These are phyloP conservation scores for Tetracladium setigerum DNA, from an alignment of 495 filamentous ascomycete species.

Conservation along the genomic window DNA sequence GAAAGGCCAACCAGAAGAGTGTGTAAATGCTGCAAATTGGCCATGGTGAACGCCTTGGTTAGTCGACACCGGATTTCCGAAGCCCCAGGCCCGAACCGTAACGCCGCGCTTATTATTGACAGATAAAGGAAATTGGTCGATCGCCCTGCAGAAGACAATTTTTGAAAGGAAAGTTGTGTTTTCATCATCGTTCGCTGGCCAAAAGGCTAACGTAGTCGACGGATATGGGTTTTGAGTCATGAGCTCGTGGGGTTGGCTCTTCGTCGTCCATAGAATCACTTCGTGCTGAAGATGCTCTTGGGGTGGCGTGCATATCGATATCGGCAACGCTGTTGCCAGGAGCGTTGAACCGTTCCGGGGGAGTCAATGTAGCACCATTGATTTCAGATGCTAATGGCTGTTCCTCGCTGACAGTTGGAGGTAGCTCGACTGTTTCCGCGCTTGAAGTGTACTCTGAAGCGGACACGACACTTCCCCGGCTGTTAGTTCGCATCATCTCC, in stretches of 20 bases:
- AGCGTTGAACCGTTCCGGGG: conserved; percentile 31
- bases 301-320: conserved; percentile 28
- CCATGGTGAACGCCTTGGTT: no score
- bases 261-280: conserved; percentile 13
- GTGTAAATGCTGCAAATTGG: no score
- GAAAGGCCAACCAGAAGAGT: no score
- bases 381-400: conserved; percentile 17
- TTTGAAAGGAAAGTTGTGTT: no score
- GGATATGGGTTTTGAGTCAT: no score
- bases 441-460: conserved; percentile 8
- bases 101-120: no score
- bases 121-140: no score
- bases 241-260: conserved; percentile 24
- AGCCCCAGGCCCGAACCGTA: no score
- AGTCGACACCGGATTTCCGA: no score
- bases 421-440: conserved; percentile 23
- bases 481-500: conserved; percentile 95
- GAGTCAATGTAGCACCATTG: conserved; percentile 26
- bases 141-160: no score
- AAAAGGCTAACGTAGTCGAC: no score
- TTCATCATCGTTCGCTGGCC: no score
- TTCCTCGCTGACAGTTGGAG: conserved; percentile 13
- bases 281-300: conserved; percentile 12
- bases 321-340: conserved; percentile 28
- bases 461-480: conserved; percentile 69